These are phyloP conservation scores for Vaccinium macrocarpon DNA, from an alignment of 148 eudicot species.

Conservation along the genomic window DNA sequence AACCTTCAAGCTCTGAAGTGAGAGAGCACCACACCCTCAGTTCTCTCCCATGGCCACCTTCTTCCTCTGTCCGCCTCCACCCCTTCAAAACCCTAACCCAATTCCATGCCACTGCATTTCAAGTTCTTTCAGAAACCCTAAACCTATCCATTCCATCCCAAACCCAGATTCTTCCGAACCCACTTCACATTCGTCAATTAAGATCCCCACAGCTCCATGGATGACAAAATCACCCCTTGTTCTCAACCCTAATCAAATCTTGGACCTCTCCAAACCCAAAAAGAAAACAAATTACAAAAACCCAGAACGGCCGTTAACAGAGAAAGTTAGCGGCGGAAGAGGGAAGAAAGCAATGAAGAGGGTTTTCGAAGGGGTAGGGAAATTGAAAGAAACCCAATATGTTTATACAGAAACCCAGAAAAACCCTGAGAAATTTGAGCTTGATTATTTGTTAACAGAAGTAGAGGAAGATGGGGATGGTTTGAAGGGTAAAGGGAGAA, in stretches of 20 bases:
- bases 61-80: background rate
- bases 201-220: background rate
- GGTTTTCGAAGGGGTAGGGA: slow-evolving; percentile 44
- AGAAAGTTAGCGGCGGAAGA: slow-evolving; percentile 61
- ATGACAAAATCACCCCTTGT: background rate
- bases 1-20: background rate
- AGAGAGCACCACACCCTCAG: background rate
- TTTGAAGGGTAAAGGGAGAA: slow-evolving; percentile 21
- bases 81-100: background rate
- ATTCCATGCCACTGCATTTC: background rate
- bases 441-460: slow-evolving; percentile 39
- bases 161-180: background rate
- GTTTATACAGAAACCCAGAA: slow-evolving; percentile 33
- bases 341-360: slow-evolving; percentile 61
- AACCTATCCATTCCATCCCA: background rate
- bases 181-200: background rate
- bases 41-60: slow-evolving; percentile 6
- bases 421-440: slow-evolving; percentile 29
- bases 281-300: slow-evolving; percentile 12
- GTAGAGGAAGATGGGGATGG: slow-evolving; percentile 20
- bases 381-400: slow-evolving; percentile 33
- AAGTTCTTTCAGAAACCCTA: slow-evolving; percentile 11
- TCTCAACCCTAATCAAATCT: background rate
- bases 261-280: background rate
- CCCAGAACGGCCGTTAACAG: slow-evolving; percentile 36